Evolutionary conservation across 2,329 filamentous ascomycete genomes (phyloP), one percentile per base, ranked within the genome.

Genomic region (Penicillium sp.): DNA sequence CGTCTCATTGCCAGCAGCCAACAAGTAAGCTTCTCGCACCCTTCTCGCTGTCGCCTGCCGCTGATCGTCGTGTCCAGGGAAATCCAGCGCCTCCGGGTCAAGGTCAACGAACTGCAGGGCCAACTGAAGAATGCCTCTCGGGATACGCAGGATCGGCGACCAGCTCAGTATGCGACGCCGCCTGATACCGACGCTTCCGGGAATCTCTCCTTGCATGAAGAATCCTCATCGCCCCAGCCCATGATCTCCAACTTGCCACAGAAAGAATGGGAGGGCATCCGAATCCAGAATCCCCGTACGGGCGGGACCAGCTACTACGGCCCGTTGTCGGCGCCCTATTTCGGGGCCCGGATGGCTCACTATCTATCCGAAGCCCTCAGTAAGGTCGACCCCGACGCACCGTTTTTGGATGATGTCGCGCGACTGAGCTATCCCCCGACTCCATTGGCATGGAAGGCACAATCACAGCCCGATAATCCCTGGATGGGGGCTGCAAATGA

Each of bases 251-350:
- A 14, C n/a, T n/a, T 23, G 21, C 21, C 18, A 5, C 13, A 11
- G 9, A 20, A 4, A 10, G 27, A 29, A 15, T 44, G 36, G 33
- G 25, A 36, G 16, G 29, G 28, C 20, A 29, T 40, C n/a, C 13
- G 30, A 4, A 31, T 43, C 17, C 32, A 38, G 13, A 31, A 35
- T 34, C 26, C 13, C 8, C 23, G 15, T n/a, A 17, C 33, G 7
- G 33, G 30, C 11, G 38, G 27, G 16, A 28, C 27, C 6, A 43
- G 33, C 13, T 72, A 64, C 41, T 73, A 69, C 47, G 72, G 71
- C 2, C 64, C 69, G 1, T 62, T 69, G 3, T 74, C 72, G 5
- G 52, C 62, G 11, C 64, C 64, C 40, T 73, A 69, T 57, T 74
- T 73, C 47, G 64, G 72, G 29, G 56, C 56, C 14, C 65, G 69